Base-by-base conservation (phyloP, 495 filamentous ascomycete genomes). In the Xanthoparmelia taractica region DNA sequence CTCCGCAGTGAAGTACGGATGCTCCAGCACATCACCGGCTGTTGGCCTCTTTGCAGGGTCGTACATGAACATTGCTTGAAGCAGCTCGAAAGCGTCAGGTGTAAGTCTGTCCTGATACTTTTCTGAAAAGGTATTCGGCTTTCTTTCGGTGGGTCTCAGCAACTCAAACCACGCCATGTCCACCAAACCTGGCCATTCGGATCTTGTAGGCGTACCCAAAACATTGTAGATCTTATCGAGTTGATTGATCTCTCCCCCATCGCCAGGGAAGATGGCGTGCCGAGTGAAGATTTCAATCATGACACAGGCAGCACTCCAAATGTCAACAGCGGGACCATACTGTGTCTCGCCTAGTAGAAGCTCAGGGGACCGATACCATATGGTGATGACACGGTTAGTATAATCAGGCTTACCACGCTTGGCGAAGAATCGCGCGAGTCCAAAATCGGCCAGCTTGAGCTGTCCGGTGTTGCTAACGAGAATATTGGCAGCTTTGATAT, bases 121-220 rank as follows among this genome's bases (percentile, higher is more conserved):
- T 18, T 94, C 87, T 11, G 84, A 85, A 70, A 99, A 99, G 1
- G 89, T 80, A 59, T 85, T 88, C n/a, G 84, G 80, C 65, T 83
- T 85, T 45, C 86, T 82, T 66, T 89, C 87, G 0, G 80, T 79
- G 0, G 92, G 92, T 47, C 90, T 79, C 63, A 99, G 80, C 25
- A 99, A 80, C 71, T 96, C 88, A 69, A 92, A 97, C 95, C 95
- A 99, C 4, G 91, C 88, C 87, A 96, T 96, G 62, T 96, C 90
- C 52, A 86, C 80, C 40, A 97, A 78, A 54, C 86, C 85, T 4
- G 92, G 90, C 95, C 95, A 99, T 23, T 96, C 88, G 12, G 77
- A 76, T 62, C 82, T 82, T 13, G 84, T 95, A 0, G 95, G 95
- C 0, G 92, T 97, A 48, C 95, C 95, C 36, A 99, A 80, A n/a